Percentiles rank a stretch among this genome's conserved stretches.
Conservation (phyloP, 805 yeast genomes). For the Ogataea paraovalis region DNA sequence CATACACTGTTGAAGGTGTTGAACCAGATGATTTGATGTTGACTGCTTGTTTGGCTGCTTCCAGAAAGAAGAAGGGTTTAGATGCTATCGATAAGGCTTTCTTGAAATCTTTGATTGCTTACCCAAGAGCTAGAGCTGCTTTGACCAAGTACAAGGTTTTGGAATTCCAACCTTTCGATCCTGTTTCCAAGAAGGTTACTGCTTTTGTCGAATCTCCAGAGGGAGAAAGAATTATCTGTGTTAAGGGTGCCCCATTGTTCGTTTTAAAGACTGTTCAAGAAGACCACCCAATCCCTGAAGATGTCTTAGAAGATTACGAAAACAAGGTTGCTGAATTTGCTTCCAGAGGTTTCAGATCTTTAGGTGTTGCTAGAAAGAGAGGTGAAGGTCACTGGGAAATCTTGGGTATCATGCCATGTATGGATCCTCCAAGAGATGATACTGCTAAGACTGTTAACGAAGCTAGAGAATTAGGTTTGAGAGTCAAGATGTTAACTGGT, state of each 20-base stretch:
- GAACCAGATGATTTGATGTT: slow-evolving; percentile 93
- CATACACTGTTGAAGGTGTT: slow-evolving; percentile 96
- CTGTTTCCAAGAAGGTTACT: slow-evolving; percentile 94
- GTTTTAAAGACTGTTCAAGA: slow-evolving; percentile 95
- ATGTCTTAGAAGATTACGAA: slow-evolving; percentile 89
- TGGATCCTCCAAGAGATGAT: slow-evolving; percentile 99
- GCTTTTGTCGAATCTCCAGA: slow-evolving; percentile 94
- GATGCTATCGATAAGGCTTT: slow-evolving; percentile 97
- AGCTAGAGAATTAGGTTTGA: slow-evolving; percentile 86
- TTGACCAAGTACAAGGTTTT: slow-evolving; percentile 90
- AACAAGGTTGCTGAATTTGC: slow-evolving; percentile 97
- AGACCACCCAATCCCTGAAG: slow-evolving; percentile 95
- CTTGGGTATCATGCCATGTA: slow-evolving; percentile 96
- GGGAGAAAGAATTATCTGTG: slow-evolving; percentile 93
- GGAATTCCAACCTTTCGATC: slow-evolving; percentile 97
- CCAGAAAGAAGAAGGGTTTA: slow-evolving; percentile 96
- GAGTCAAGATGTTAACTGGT: slow-evolving; percentile 98
- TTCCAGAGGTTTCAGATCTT: slow-evolving; percentile 96
- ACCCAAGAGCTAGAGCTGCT: slow-evolving; percentile 92
- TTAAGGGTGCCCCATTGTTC: slow-evolving; percentile 97
- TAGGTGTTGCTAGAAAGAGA: slow-evolving; percentile 98
- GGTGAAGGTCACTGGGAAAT: slow-evolving; percentile 99
- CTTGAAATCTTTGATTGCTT: slow-evolving; percentile 80
- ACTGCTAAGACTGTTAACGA: slow-evolving; percentile 92
- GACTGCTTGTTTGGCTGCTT: slow-evolving; percentile 96